Conservation (phyloP, 1,284 basidiomycete genomes). For the Paramarasmius palmivorus region DNA sequence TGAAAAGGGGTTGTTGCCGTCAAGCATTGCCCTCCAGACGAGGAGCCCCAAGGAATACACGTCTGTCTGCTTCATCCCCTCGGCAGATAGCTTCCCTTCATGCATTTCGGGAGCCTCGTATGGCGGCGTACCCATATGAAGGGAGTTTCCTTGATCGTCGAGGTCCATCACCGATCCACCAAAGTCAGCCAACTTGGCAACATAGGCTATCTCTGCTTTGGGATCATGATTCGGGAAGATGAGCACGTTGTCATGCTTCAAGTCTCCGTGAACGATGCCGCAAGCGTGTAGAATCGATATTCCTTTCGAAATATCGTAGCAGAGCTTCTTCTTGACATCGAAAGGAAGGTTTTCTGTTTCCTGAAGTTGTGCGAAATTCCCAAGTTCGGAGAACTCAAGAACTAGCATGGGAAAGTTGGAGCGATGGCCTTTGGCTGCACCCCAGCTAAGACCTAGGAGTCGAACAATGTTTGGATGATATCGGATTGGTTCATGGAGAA, state of each 20-base stretch:
- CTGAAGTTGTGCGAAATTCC: slow-evolving; percentile 10
- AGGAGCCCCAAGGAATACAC: slow-evolving; percentile 11
- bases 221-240: slow-evolving; percentile 4
- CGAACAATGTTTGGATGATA: slow-evolving; percentile 15
- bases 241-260: slow-evolving; percentile 15
- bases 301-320: slow-evolving; percentile 11
- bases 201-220: slow-evolving; percentile 1
- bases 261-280: slow-evolving; percentile 10
- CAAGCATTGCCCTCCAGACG: slow-evolving; percentile 7
- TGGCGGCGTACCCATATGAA: slow-evolving; percentile 5
- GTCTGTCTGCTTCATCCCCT: slow-evolving; percentile 7
- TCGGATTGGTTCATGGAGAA: slow-evolving; percentile 12
- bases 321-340: slow-evolving; percentile 7
- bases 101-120: slow-evolving; percentile 9
- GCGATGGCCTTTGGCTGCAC: background rate
- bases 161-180: slow-evolving; percentile 13
- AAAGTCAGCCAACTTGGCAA: slow-evolving; percentile 12
- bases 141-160: background rate
- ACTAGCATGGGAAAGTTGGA: slow-evolving; percentile 9
- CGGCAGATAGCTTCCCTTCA: background rate
- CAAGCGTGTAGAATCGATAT: slow-evolving; percentile 12
- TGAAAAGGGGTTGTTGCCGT: slow-evolving; percentile 7
- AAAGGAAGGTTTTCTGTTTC: slow-evolving; percentile 3
- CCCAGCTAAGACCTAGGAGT: slow-evolving; percentile 12
- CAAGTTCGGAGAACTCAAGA: slow-evolving; percentile 11